phyloP scores from a whole-genome alignment of 345 rosid genomes.

The Pistacia vera region DNA sequence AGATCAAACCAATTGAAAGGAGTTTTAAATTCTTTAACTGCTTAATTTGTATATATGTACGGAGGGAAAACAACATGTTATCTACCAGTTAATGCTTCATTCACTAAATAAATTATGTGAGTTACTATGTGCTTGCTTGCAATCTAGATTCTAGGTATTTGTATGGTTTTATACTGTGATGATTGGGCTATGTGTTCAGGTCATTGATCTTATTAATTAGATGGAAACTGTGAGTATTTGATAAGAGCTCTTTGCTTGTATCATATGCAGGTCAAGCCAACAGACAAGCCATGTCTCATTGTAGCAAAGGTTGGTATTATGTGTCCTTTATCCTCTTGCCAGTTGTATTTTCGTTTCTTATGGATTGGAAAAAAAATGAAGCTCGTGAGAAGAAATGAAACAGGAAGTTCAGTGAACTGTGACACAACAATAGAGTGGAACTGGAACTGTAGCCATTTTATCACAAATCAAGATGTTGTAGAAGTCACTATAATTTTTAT shows the following conservation, averaged over 20 bases:
- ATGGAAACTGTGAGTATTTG: not conserved
- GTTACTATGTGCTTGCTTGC: not conserved
- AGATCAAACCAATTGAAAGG: not conserved
- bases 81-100: not conserved
- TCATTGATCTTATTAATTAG: not conserved
- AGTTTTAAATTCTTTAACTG: not conserved
- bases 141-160: not conserved
- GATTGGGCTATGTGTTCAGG: not conserved
- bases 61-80: not conserved
- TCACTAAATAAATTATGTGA: not conserved
- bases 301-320: conserved; percentile 54
- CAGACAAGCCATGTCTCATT: conserved; percentile 62
- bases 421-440: not conserved
- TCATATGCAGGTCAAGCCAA: conserved; percentile 57
- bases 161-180: not conserved
- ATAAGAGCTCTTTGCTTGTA: conserved; percentile 26
- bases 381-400: not conserved
- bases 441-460: not conserved
- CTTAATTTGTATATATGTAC: not conserved
- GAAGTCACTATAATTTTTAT: not conserved
- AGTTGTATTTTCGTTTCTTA: not conserved
- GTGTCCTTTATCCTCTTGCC: not conserved
- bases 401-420: not conserved
- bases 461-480: not conserved
- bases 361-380: not conserved